A percentile compares a stretch with the other conserved stretches of the same genome.
Conservation (phyloP, 306 rosid species). For the Quercus agrifolia region DNA sequence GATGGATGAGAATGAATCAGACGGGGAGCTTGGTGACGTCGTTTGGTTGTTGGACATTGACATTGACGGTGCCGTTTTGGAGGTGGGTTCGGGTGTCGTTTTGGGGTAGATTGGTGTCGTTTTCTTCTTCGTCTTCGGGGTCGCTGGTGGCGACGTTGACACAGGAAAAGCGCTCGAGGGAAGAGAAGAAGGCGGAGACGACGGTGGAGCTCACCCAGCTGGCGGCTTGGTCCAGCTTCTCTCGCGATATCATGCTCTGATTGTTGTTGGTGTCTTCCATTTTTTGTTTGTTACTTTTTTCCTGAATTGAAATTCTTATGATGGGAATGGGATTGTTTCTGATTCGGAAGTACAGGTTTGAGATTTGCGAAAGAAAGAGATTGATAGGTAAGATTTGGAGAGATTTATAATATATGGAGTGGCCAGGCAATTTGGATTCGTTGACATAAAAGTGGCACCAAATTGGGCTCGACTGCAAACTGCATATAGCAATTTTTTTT, state of each 20-base stretch:
- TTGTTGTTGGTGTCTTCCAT: not conserved
- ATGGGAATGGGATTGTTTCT: no score
- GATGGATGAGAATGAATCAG: slow-evolving; percentile 19
- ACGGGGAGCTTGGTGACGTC: slow-evolving; percentile 35
- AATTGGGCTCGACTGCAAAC: no score
- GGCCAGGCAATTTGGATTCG: no score
- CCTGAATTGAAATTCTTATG: no score
- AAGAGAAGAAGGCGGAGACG: slow-evolving; percentile 74
- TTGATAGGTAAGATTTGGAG: no score
- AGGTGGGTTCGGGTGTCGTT: slow-evolving; percentile 3
- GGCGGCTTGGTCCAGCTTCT: slow-evolving; percentile 66
- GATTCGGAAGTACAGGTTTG: no score
- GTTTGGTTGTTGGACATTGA: not conserved
- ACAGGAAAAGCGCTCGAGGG: slow-evolving; percentile 78
- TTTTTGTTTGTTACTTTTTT: no score
- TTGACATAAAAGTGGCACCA: no score
- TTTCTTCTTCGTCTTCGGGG: slow-evolving; percentile 50
- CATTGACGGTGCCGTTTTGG: not conserved
- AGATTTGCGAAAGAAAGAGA: no score
- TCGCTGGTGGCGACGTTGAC: slow-evolving; percentile 73
- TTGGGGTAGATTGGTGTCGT: slow-evolving; percentile 8
- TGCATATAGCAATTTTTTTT: no score
- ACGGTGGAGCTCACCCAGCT: slow-evolving; percentile 69
- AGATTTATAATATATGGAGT: no score
- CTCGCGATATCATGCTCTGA: slow-evolving; percentile 29